Evolutionary conservation across 2,329 filamentous ascomycete genomes (phyloP), one percentile per base, ranked within the genome.

Genomic region (Penicillium oxalicum): DNA sequence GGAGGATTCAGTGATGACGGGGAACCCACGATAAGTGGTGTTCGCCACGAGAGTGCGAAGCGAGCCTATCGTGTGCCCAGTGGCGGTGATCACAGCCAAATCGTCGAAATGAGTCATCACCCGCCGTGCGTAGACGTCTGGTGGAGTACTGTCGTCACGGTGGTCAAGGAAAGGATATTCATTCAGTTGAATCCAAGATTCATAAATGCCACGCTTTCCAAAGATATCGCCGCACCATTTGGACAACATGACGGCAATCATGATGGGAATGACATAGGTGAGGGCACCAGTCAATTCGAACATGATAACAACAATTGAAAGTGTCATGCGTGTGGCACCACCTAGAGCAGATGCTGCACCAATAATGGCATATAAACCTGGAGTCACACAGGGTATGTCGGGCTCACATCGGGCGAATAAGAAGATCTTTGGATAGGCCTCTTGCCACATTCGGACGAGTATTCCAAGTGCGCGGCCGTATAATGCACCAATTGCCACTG

Each of bases 151-250:
- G 61, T 93, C 87, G 62, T 95, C 90, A 60, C 84, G 86, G 66
- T 94, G 93, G 70, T 97, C 91, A 47, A 98, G 80, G 71, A 91
- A 96, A 0, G 93, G 93, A 65, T 97, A 98, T 57, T 88, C 89
- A 63, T 94, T 93, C 71, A 96, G 85, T 59, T 90, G 87, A 63
- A 98, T 98, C 93, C 93, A 98, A 47, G 87, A 86, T 68, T 98
- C 93, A 73, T 98, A 98, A 69, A 98, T 97, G 56, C 93, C 90
- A 43, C 86, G 83, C 48, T 88, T 88, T 26, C 88, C 90, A 68
- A 98, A 91, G 43, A 90, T 91, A 68, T 98, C 93, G 62, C 91
- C 93, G 26, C 95, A 89, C 93, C 93, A 98, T 73, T 98, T 98
- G 54, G 88, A 88, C 39, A 97, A 79, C 91, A 98, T 95, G 63